Conservation (phyloP, 208 protist genomes). For the Lotmaria passim region DNA sequence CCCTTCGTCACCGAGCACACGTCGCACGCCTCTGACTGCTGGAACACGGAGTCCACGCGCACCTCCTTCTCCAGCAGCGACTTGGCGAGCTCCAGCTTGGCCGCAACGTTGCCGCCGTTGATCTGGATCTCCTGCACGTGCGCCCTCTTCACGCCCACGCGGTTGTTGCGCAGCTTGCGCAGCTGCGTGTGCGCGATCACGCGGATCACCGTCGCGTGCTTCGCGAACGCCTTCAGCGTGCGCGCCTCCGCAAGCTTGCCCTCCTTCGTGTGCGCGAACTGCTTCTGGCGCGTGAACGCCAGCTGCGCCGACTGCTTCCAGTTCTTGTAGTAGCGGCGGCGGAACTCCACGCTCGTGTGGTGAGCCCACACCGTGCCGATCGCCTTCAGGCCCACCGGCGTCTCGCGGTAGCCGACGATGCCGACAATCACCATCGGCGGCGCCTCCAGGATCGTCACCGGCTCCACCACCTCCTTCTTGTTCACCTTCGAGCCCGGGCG, state of each 20-base stretch:
- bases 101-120: conserved; percentile 97
- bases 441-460: conserved; percentile 98
- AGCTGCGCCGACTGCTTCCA: conserved; percentile 98
- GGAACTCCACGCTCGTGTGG: conserved; percentile 95
- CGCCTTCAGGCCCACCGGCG: conserved; percentile 95
- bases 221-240: conserved; percentile 94
- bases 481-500: conserved; percentile 95
- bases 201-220: conserved; percentile 97
- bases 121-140: conserved; percentile 99
- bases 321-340: conserved; percentile 99
- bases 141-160: conserved; percentile 98
- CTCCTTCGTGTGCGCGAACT: no score
- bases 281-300: conserved; percentile 98
- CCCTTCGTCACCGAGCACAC: conserved; percentile 98
- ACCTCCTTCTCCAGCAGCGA: conserved; percentile 99
- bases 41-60: conserved; percentile 94
- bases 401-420: conserved; percentile 98
- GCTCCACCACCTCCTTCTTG: conserved; percentile 99
- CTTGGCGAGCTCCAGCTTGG: no score
- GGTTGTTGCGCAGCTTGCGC: conserved; percentile 97
- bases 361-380: conserved; percentile 99
- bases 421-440: conserved; percentile 99
- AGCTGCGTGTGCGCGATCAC: conserved; percentile 99
- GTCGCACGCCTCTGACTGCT: conserved; percentile 97
- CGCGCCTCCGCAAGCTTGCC: conserved; percentile 85